Conservation (phyloP, 2,329 filamentous ascomycete genomes). For the Paraconiothyrium sp. region DNA sequence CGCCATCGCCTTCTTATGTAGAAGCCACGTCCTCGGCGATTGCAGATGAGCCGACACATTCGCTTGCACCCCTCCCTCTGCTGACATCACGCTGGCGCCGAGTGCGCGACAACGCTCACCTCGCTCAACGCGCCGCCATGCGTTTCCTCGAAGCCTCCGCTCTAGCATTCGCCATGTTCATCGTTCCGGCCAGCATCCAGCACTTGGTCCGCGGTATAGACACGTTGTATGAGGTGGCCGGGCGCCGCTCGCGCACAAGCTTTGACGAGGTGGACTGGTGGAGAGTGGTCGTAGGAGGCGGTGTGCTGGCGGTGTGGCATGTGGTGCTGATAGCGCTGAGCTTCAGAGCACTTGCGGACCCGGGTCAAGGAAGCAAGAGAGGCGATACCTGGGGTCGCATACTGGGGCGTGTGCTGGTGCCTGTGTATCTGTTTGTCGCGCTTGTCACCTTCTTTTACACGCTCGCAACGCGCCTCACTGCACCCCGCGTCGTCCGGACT, state of each 20-base stretch:
- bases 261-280: conserved; percentile 14
- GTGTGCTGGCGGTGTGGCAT: conserved; percentile 29
- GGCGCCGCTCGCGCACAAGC: conserved; percentile 28
- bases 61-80: neutral
- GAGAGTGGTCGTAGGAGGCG: conserved; percentile 14
- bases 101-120: neutral
- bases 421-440: conserved; percentile 2
- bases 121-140: conserved; percentile 22
- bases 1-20: neutral
- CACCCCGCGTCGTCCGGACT: too few species aligned
- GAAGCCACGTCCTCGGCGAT: neutral
- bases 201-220: conserved; percentile 24
- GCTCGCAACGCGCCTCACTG: neutral
- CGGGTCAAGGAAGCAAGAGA: too few species aligned
- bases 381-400: neutral
- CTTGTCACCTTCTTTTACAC: neutral
- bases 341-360: neutral
- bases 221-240: conserved; percentile 26
- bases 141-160: conserved; percentile 21
- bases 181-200: conserved; percentile 28
- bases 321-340: conserved; percentile 17
- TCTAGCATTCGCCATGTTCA: conserved; percentile 24
- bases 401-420: neutral
- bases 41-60: neutral
- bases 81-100: conserved; percentile 4